Conservation (phyloP, 2,329 filamentous ascomycete species). For the Mycogone perniciosa region DNA sequence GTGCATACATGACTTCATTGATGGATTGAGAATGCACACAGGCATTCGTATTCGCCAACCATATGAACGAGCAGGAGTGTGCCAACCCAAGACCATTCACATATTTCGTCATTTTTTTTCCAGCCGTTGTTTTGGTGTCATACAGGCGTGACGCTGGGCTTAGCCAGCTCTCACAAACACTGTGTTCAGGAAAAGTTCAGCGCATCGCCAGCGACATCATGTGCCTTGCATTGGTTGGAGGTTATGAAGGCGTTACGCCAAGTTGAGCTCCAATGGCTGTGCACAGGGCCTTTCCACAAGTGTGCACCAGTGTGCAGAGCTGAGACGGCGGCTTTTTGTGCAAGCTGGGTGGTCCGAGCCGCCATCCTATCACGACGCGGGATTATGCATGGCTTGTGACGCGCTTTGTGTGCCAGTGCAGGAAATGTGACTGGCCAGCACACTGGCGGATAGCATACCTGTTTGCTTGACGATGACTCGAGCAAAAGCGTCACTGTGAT, state of each 20-base stretch:
- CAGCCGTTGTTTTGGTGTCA: slow-evolving; percentile 4
- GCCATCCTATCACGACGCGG: slow-evolving; percentile 26
- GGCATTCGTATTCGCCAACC: neutral
- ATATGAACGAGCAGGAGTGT: too few relatives aligned
- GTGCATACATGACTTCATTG: neutral
- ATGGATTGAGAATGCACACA: neutral
- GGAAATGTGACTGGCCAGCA: slow-evolving; percentile 11
- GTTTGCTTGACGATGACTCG: neutral
- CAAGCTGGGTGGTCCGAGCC: slow-evolving; percentile 17
- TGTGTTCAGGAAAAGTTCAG: neutral
- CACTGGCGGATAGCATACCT: slow-evolving; percentile 14
- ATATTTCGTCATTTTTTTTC: neutral
- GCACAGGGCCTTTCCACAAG: slow-evolving; percentile 9
- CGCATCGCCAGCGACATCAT: slow-evolving; percentile 11
- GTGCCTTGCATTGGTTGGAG: slow-evolving; percentile 18
- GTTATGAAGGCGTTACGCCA: slow-evolving; percentile 12
- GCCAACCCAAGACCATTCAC: neutral
- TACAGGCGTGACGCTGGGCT: slow-evolving; percentile 3
- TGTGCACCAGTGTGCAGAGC: slow-evolving; percentile 13
- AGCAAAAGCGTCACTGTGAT: neutral
- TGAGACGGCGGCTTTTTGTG: slow-evolving; percentile 17
- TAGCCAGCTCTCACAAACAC: slow-evolving; percentile 3
- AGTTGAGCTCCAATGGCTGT: slow-evolving; percentile 12
- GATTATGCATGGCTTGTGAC: slow-evolving; percentile 32
- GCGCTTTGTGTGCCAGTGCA: slow-evolving; percentile 26